These are phyloP conservation scores for Camellia sinensis DNA, from an alignment of 148 eudicot genomes.

Conservation along the genomic window DNA sequence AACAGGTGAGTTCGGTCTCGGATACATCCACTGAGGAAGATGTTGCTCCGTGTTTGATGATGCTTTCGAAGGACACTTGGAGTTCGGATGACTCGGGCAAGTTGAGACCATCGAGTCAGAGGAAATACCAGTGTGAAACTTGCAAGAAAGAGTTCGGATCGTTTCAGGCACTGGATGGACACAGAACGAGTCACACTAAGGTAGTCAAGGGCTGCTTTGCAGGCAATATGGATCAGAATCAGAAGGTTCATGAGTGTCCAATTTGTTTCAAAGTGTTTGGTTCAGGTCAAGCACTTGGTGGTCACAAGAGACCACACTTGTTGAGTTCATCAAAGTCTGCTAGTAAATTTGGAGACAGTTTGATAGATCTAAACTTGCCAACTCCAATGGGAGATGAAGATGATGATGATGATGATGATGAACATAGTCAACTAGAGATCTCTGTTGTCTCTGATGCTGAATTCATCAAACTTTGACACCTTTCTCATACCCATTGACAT, in stretches of 20 bases:
- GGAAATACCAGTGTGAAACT: constrained; percentile 24
- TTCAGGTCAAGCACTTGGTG: constrained; percentile 27
- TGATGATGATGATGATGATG: constrained; percentile 16
- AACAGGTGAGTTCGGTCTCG: constrained; percentile 39
- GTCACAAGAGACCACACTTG: constrained; percentile 36
- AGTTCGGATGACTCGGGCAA: constrained; percentile 6
- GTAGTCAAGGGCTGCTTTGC: background rate
- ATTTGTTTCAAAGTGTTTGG: constrained; percentile 36
- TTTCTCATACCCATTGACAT: background rate
- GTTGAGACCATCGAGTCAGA: background rate
- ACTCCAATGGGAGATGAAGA: constrained; percentile 23
- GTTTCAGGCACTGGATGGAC: constrained; percentile 39
- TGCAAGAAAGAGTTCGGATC: constrained; percentile 31
- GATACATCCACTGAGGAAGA: constrained; percentile 39
- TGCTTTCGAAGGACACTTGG: constrained; percentile 44
- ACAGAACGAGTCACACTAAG: constrained; percentile 37
- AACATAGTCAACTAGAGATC: constrained; percentile 9
- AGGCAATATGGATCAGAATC: background rate
- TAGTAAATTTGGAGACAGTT: background rate
- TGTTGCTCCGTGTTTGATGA: constrained; percentile 34
- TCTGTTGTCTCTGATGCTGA: constrained; percentile 23
- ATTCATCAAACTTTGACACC: constrained; percentile 12
- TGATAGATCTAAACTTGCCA: constrained; percentile 36
- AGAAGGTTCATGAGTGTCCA: constrained; percentile 38
- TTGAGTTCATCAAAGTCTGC: constrained; percentile 11